Percentiles rank a stretch among this genome's conserved stretches.
phyloP scores from a whole-genome alignment of 352 stramenopile genomes.

The Pilasporangium apinafurcum region DNA sequence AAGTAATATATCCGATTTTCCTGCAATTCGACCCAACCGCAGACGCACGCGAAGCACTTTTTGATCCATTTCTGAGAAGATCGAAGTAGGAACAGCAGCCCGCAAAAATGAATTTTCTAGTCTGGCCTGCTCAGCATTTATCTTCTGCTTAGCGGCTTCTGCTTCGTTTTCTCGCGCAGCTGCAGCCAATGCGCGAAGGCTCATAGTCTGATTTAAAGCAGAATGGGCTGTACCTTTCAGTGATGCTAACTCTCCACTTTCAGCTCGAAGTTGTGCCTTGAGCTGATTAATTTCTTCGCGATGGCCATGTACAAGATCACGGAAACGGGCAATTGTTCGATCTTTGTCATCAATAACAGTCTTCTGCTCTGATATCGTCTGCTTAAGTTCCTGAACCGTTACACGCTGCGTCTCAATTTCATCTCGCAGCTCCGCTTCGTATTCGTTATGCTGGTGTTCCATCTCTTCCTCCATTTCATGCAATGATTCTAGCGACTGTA shows the following conservation, averaged over 20 bases:
- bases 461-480: slow-evolving; percentile 85
- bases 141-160: slow-evolving; percentile 63
- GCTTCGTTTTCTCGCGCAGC: slow-evolving; percentile 57
- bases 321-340: slow-evolving; percentile 74
- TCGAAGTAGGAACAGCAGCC: slow-evolving; percentile 54
- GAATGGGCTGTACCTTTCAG: slow-evolving; percentile 71
- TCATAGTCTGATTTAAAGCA: slow-evolving; percentile 72
- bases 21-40: slow-evolving; percentile 49
- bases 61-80: slow-evolving; percentile 71
- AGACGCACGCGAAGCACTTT: slow-evolving; percentile 68
- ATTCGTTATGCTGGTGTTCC: slow-evolving; percentile 83
- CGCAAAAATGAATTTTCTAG: slow-evolving; percentile 67
- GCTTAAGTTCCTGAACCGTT: slow-evolving; percentile 53
- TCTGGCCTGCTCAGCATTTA: slow-evolving; percentile 53
- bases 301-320: slow-evolving; percentile 55
- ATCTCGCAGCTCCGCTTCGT: slow-evolving; percentile 62
- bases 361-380: slow-evolving; percentile 38
- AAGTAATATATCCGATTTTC: slow-evolving; percentile 66
- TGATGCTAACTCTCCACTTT: slow-evolving; percentile 62
- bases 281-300: slow-evolving; percentile 72
- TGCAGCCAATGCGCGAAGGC: slow-evolving; percentile 47
- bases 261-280: slow-evolving; percentile 63
- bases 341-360: slow-evolving; percentile 71
- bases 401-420: slow-evolving; percentile 63
- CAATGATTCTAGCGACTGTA: slow-evolving; percentile 70